Evolutionary conservation across 148 eudicot species (phyloP).

Genomic region (Diospyros kaki): DNA sequence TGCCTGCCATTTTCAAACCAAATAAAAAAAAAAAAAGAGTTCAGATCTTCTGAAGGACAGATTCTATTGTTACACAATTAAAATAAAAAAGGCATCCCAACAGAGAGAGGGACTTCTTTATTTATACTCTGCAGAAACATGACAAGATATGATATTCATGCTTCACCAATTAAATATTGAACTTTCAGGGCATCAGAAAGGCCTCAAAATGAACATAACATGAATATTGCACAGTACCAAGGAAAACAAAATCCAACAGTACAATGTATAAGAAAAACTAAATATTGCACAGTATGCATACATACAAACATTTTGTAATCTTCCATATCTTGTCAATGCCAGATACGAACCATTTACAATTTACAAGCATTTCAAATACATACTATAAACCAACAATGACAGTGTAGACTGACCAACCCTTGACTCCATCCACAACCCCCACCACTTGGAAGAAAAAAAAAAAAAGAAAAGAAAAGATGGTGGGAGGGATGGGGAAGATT

Average conservation of each 20-base stretch:
- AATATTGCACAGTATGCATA: neutral
- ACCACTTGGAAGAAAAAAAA: neutral
- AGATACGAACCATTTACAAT: neutral
- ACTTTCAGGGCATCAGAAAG: neutral
- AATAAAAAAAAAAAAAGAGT: slow-evolving; percentile 9
- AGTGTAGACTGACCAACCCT: neutral
- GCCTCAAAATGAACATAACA: neutral
- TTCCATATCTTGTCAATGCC: neutral
- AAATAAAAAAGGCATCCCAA: neutral
- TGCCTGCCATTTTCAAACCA: slow-evolving; percentile 40
- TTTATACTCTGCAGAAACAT: neutral
- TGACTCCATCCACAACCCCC: too few species aligned
- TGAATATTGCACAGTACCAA: neutral
- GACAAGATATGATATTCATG: neutral
- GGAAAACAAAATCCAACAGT: neutral
- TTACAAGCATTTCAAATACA: too few species aligned
- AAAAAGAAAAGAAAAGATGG: neutral
- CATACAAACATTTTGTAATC: neutral
- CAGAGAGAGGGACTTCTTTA: neutral
- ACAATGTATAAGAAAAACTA: neutral
- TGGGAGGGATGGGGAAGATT: neutral
- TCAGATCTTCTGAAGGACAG: neutral
- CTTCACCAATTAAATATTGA: neutral
- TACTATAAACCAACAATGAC: neutral
- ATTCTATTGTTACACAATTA: neutral